These are phyloP conservation scores for Botryosphaeria dothidea DNA, from an alignment of 2,329 filamentous ascomycete species.

Conservation along the genomic window DNA sequence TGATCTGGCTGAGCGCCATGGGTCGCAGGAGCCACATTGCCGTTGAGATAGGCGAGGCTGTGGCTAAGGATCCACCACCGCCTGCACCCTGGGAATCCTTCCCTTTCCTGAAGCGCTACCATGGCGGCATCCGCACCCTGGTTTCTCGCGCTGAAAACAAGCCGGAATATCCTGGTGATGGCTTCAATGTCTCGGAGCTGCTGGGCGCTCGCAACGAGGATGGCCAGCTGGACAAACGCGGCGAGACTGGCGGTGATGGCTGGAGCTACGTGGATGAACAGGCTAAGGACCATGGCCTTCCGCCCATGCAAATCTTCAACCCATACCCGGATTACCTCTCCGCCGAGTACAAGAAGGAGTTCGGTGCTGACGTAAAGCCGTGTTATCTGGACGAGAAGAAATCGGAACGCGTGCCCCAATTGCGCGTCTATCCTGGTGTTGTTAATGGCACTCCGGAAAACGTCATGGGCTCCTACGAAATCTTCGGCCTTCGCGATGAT, in stretches of 20 bases:
- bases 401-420: constrained; percentile 65
- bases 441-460: constrained; percentile 83
- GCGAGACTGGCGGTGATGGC: constrained; percentile 31
- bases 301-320: constrained; percentile 53
- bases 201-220: constrained; percentile 24
- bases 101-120: constrained; percentile 82
- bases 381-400: constrained; percentile 76
- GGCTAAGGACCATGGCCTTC: constrained; percentile 31
- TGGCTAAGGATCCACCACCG: constrained; percentile 54
- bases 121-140: constrained; percentile 79
- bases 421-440: constrained; percentile 76
- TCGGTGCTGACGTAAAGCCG: constrained; percentile 61
- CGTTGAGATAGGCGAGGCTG: constrained; percentile 59
- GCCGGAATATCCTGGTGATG: constrained; percentile 78
- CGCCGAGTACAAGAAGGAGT: constrained; percentile 56
- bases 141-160: constrained; percentile 65
- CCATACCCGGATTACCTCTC: constrained; percentile 69
- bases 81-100: constrained; percentile 85
- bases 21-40: constrained; percentile 61
- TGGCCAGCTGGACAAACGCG: constrained; percentile 30
- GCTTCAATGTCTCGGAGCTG: constrained; percentile 45
- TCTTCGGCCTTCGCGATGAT: constrained; percentile 76
- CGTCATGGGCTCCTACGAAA: constrained; percentile 81
- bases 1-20: constrained; percentile 70
- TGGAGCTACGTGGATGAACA: constrained; percentile 21